phyloP scores from a whole-genome alignment of 2,329 filamentous ascomycete species.

The Colletotrichum tropicicola region DNA sequence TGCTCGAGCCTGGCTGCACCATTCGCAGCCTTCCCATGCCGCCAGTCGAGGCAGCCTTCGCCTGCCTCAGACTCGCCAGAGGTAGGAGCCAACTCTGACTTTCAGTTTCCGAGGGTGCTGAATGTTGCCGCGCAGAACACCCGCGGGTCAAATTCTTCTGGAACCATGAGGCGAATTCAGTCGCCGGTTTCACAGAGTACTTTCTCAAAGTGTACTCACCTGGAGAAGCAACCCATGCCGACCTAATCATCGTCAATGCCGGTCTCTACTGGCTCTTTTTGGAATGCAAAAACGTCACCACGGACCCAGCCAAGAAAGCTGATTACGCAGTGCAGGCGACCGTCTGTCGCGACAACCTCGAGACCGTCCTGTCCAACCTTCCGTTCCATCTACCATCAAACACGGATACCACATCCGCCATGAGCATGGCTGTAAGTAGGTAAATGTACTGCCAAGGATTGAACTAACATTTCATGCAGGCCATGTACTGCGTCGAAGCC shows the following conservation, averaged over 20 bases:
- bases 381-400: constrained; percentile 32
- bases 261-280: constrained; percentile 34
- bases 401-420: constrained; percentile 29
- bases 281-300: constrained; percentile 28
- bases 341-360: constrained; percentile 33
- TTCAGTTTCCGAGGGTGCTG: neutral
- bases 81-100: neutral
- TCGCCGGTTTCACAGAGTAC: constrained; percentile 31
- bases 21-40: constrained; percentile 27
- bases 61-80: constrained; percentile 24
- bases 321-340: constrained; percentile 29
- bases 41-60: constrained; percentile 26
- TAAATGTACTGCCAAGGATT: neutral
- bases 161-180: constrained; percentile 4
- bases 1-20: constrained; percentile 9
- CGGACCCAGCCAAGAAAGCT: constrained; percentile 7
- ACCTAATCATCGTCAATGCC: constrained; percentile 33
- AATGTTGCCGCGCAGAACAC: neutral
- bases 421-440: constrained; percentile 32
- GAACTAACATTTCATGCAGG: neutral
- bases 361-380: constrained; percentile 33
- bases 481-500: constrained; percentile 32
- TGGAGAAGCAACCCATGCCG: constrained; percentile 26
- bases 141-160: constrained; percentile 4
- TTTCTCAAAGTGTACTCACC: constrained; percentile 35